phyloP scores from a whole-genome alignment of 257 asterid species.

The Petrea volubilis region DNA sequence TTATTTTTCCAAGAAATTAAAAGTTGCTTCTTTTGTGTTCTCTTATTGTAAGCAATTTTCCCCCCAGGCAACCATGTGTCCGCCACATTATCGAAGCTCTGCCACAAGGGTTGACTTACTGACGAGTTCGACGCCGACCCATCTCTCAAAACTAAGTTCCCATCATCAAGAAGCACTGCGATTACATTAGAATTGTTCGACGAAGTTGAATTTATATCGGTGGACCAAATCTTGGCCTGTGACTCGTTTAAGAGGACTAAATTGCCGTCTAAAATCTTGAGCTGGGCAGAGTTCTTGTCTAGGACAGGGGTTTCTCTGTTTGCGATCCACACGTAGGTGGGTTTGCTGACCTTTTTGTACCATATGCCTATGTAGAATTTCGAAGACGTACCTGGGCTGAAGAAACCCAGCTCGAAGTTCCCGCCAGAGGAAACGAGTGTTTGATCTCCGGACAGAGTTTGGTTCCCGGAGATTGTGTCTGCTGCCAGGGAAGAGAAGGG shows the following conservation, averaged over 20 bases:
- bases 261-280: slow-evolving; percentile 38
- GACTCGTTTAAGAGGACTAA: slow-evolving; percentile 48
- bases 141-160: slow-evolving; percentile 59
- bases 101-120: slow-evolving; percentile 40
- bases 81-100: slow-evolving; percentile 60
- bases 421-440: slow-evolving; percentile 48
- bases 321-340: slow-evolving; percentile 61
- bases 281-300: slow-evolving; percentile 30
- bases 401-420: slow-evolving; percentile 46
- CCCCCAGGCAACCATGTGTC: slow-evolving; percentile 78
- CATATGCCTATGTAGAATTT: slow-evolving; percentile 51
- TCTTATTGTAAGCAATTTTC: slow-evolving; percentile 54
- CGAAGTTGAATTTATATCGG: slow-evolving; percentile 32
- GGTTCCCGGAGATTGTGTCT: slow-evolving; percentile 41
- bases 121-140: slow-evolving; percentile 28
- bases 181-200: slow-evolving; percentile 22
- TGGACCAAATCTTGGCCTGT: slow-evolving; percentile 50
- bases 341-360: slow-evolving; percentile 35
- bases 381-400: slow-evolving; percentile 48
- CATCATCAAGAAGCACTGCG: slow-evolving; percentile 62
- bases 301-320: slow-evolving; percentile 51
- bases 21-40: slow-evolving; percentile 39
- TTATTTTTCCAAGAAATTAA: slow-evolving; percentile 75
- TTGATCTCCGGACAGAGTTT: slow-evolving; percentile 42
- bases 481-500: slow-evolving; percentile 22